Evolutionary conservation across 371 early-diverging fungal species (phyloP).

Genomic region (Mortierella sp.): DNA sequence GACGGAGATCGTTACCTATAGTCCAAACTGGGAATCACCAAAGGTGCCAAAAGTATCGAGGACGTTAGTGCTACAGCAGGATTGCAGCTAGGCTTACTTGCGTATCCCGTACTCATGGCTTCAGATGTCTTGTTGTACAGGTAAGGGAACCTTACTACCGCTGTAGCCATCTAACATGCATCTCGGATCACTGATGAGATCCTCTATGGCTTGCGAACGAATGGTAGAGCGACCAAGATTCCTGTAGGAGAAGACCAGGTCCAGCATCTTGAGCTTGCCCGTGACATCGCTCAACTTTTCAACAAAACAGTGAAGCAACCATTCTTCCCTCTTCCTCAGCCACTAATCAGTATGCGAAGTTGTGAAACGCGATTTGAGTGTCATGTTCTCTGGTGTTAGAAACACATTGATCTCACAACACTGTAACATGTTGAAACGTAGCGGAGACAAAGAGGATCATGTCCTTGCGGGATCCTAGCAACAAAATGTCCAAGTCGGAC

Average conservation of each 20-base stretch:
- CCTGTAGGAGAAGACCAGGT: conserved; percentile 96
- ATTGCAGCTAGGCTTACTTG: conserved; percentile 82
- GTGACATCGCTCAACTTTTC: conserved; percentile 78
- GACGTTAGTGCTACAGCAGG: conserved; percentile 63
- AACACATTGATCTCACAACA: background rate
- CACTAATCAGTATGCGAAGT: conserved; percentile 69
- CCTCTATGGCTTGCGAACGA: background rate
- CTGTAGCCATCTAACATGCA: background rate
- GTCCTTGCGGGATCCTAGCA: conserved; percentile 81
- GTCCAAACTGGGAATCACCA: conserved; percentile 60
- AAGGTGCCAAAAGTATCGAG: conserved; percentile 55
- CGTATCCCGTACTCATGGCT: conserved; percentile 94
- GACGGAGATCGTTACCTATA: background rate
- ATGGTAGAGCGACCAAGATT: conserved; percentile 80
- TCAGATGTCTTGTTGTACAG: conserved; percentile 94
- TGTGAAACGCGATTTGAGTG: background rate
- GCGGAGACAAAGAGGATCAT: conserved; percentile 81
- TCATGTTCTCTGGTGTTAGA: too few relatives aligned
- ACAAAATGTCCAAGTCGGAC: conserved; percentile 96
- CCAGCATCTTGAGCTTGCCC: conserved; percentile 91
- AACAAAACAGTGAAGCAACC: conserved; percentile 72
- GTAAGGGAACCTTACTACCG: conserved; percentile 44
- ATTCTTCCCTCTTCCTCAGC: conserved; percentile 77
- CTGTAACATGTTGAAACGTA: too few relatives aligned
- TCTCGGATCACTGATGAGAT: background rate